Evolutionary conservation across 768 basidiomycete species (phyloP).

Genomic region (Auriscalpium vulgare): DNA sequence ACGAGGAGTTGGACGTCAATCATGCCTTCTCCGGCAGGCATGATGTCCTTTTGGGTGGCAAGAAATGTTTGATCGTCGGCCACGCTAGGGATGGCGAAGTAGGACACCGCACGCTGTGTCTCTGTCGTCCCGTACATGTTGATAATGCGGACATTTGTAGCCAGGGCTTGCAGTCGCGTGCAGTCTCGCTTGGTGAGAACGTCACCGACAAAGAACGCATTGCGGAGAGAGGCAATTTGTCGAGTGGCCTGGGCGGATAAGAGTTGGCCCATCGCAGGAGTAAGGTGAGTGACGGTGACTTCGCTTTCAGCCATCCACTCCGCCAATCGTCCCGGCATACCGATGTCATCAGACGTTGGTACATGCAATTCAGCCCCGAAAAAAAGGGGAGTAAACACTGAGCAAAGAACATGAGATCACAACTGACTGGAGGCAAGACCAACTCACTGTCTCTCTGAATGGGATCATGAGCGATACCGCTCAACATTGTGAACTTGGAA

Average conservation of each 20-base stretch:
- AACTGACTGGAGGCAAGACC: background rate
- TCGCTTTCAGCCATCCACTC: constrained; percentile 95
- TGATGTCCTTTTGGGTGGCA: constrained; percentile 91
- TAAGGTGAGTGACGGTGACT: constrained; percentile 94
- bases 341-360: constrained; percentile 94
- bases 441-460: constrained; percentile 95
- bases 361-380: constrained; percentile 94
- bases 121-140: constrained; percentile 99
- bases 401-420: background rate
- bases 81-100: constrained; percentile 86
- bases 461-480: constrained; percentile 97
- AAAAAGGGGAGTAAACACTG: constrained; percentile 98
- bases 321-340: constrained; percentile 90
- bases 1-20: constrained; percentile 94
- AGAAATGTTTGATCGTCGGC: constrained; percentile 84
- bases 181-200: constrained; percentile 98
- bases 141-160: constrained; percentile 86
- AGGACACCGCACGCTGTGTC: constrained; percentile 97
- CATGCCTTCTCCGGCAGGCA: constrained; percentile 98
- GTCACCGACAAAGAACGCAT: constrained; percentile 99
- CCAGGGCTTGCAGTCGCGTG: constrained; percentile 85
- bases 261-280: constrained; percentile 98
- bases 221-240: constrained; percentile 78
- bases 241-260: constrained; percentile 79
- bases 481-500: constrained; percentile 95